Evolutionary conservation across 2,329 filamentous ascomycete species (phyloP).

Genomic region (Pseudogymnoascus sp.): DNA sequence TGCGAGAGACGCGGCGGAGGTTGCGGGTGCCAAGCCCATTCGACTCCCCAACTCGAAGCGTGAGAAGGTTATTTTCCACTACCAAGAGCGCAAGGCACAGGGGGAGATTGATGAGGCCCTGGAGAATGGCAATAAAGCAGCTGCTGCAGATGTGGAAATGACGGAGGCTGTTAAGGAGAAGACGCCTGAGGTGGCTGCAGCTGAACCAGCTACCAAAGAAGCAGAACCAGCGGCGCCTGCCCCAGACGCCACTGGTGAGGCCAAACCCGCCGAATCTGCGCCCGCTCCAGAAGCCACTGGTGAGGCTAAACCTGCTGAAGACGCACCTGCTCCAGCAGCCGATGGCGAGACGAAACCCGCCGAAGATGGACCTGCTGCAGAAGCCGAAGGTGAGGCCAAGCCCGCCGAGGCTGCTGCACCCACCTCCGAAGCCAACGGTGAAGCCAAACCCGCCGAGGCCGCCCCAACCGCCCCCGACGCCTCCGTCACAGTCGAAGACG

Average conservation of each 20-base stretch:
- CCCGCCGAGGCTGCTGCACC: slow-evolving; percentile 15
- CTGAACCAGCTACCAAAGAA: slow-evolving; percentile 18
- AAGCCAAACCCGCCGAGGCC: slow-evolving; percentile 2
- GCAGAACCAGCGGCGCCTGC: slow-evolving; percentile 15
- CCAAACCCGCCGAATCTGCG: slow-evolving; percentile 11
- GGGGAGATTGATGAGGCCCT: slow-evolving; percentile 40
- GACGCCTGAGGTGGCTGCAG: slow-evolving; percentile 20
- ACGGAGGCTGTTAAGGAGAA: slow-evolving; percentile 27
- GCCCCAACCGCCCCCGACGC: slow-evolving; percentile 15
- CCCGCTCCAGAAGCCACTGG: slow-evolving; percentile 12
- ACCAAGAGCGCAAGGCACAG: slow-evolving; percentile 61
- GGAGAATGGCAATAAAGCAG: slow-evolving; percentile 35
- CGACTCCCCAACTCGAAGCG: slow-evolving; percentile 68
- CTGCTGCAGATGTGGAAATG: slow-evolving; percentile 15
- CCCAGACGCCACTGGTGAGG: not conserved
- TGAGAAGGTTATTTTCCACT: slow-evolving; percentile 63
- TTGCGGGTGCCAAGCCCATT: slow-evolving; percentile 47
- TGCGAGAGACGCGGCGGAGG: slow-evolving; percentile 46
- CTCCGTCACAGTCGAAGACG: slow-evolving; percentile 20
- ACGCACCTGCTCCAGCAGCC: slow-evolving; percentile 13
- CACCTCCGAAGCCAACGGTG: not conserved
- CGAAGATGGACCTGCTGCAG: slow-evolving; percentile 15
- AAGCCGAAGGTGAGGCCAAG: slow-evolving; percentile 13
- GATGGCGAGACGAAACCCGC: slow-evolving; percentile 13
- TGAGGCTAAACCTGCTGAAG: slow-evolving; percentile 17